Conservation (phyloP, 148 eudicot species). For the Rhododendron simsii region DNA sequence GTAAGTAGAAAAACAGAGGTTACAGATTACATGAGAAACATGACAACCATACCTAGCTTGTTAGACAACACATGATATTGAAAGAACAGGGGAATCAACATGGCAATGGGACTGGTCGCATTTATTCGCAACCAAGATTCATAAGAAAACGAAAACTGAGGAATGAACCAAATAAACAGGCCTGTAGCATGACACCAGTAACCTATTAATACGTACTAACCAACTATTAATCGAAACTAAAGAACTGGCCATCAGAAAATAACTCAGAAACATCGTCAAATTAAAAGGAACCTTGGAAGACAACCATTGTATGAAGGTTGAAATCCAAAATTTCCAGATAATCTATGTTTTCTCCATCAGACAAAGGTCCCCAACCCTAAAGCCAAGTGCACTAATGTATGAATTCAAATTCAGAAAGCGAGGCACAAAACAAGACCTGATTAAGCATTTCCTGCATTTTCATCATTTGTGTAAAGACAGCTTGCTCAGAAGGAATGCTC, state of each 20-base stretch:
- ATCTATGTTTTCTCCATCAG: not conserved
- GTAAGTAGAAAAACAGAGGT: not conserved
- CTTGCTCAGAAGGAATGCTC: constrained; percentile 34
- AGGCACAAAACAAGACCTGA: constrained; percentile 47
- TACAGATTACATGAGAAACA: not conserved
- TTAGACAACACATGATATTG: not conserved
- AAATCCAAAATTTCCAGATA: not conserved
- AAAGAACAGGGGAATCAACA: not conserved
- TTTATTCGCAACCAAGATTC: not conserved
- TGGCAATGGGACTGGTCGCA: not conserved
- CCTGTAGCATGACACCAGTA: not conserved
- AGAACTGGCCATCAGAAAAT: not conserved
- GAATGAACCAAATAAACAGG: not conserved
- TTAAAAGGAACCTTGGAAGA: not conserved
- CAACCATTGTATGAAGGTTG: not conserved
- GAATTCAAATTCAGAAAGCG: not conserved
- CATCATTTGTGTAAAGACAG: constrained; percentile 37
- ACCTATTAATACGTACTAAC: not conserved
- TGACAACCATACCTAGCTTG: not conserved
- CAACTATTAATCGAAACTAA: not conserved
- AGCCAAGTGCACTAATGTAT: not conserved
- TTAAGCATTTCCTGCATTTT: constrained; percentile 57
- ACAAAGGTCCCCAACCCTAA: not conserved
- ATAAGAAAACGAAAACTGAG: not conserved
- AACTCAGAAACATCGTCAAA: not conserved